Evolutionary conservation across 768 basidiomycete genomes (phyloP), one percentile per base, ranked within the genome.

Genomic region (Mycena filopes): DNA sequence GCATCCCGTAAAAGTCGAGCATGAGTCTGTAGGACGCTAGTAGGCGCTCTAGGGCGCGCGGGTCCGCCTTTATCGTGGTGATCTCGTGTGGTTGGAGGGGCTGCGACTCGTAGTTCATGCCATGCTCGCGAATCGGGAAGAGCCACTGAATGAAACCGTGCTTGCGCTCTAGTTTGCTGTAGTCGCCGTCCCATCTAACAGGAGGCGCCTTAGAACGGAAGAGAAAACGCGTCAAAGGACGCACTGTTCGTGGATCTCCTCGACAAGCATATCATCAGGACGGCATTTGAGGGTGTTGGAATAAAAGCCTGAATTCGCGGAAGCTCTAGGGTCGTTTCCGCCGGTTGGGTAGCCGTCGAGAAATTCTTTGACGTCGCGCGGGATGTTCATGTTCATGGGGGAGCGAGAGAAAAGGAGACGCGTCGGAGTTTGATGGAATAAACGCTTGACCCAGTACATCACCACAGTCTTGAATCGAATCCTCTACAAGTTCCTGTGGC

Each of bases 1-100:
- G 80, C 89, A 93, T 91, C 25, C 91, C 92, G 72, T 91, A 93
- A 78, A 93, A 93, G 74, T 90, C 89, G 28, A 93, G 84, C 89
- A 94, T 91, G 69, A 93, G 82, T 66, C 75, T 78, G 74, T 92
- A 93, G 21, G 91, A 92, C 29, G 75, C 76, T 5, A 88, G 57
- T 31, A 92, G 70, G 41, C 89, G 85, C 60, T 76, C 65, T 50
- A 87, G 75, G 46, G 89, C 80, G 42, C 70, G 67, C 31, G 81
- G 69, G 72, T 87, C 81, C 16, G 76, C 76, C 70, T 80, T 88
- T 84, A 92, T 89, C 38, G 79, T 73, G 15, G 76, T 71, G 47
- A 88, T 82, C 75, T 93, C 92, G 71, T 91, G 90, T 16, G 72
- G 79, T 71, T 89, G 87, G 41, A 93, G 83, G 36, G 89, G 87